Conservation (phyloP, 148 eudicot genomes). For the Rhododendron ovatum region DNA sequence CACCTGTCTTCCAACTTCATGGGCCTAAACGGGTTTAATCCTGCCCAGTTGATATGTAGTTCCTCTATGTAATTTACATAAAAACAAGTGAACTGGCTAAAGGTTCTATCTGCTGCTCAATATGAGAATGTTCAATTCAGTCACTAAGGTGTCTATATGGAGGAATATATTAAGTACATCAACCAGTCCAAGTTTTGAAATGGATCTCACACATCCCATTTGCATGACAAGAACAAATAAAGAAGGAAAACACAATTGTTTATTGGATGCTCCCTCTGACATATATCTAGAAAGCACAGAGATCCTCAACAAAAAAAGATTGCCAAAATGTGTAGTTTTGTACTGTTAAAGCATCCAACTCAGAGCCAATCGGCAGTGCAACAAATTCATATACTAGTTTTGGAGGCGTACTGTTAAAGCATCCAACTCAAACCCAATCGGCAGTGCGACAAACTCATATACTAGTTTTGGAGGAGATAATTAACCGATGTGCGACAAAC, state of each 20-base stretch:
- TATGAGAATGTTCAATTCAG: neutral
- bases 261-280: neutral
- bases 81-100: neutral
- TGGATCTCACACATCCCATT: neutral
- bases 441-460: neutral
- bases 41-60: neutral
- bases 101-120: neutral
- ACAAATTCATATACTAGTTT: too few species aligned
- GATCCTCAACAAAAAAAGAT: conserved; percentile 1
- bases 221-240: neutral
- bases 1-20: neutral
- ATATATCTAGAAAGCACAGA: neutral
- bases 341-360: neutral
- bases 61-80: neutral
- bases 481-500: too few species aligned
- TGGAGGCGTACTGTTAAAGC: neutral
- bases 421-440: neutral
- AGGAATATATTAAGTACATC: neutral
- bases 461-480: neutral
- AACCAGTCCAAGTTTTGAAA: neutral
- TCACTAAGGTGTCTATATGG: neutral
- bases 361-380: neutral
- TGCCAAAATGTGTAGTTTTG: neutral
- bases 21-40: neutral
- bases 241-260: neutral